Percentiles rank a stretch among this genome's conserved stretches.
These are phyloP conservation scores for Hysterangium stoloniferum DNA, from an alignment of 768 basidiomycete species.

Conservation along the genomic window DNA sequence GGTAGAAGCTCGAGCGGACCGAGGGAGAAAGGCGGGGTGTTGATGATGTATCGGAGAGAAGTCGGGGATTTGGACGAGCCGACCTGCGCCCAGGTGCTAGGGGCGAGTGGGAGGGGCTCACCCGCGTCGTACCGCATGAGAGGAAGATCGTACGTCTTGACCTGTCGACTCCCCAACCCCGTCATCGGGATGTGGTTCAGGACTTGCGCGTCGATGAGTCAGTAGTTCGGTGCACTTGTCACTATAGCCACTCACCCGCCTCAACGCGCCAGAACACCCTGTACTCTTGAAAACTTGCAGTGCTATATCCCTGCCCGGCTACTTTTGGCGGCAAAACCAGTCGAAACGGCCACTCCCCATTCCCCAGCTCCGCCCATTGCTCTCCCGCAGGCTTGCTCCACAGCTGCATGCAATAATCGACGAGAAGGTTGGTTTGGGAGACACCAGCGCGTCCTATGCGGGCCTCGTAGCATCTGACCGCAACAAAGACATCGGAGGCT, in stretches of 20 bases:
- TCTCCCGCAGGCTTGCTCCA: constrained; percentile 57
- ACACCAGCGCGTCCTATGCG: constrained; percentile 54
- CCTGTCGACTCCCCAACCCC: constrained; percentile 59
- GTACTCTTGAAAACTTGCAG: constrained; percentile 69
- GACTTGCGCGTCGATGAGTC: constrained; percentile 34
- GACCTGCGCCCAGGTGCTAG: constrained; percentile 11
- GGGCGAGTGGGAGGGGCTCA: constrained; percentile 20
- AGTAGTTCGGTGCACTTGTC: constrained; percentile 16
- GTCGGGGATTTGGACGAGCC: constrained; percentile 29
- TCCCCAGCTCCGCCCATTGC: constrained; percentile 53
- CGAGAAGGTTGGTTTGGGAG: constrained; percentile 55
- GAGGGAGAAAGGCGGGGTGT: constrained; percentile 47
- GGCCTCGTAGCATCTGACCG: constrained; percentile 80
- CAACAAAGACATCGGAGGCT: constrained; percentile 59
- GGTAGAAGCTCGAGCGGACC: constrained; percentile 70
- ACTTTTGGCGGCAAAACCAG: constrained; percentile 53
- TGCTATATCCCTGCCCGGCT: constrained; percentile 52
- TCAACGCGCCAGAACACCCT: constrained; percentile 78
- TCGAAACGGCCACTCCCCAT: constrained; percentile 63
- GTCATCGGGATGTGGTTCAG: constrained; percentile 58
- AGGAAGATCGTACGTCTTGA: constrained; percentile 64
- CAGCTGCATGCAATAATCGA: constrained; percentile 56
- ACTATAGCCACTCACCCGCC: constrained; percentile 46
- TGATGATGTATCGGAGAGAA: constrained; percentile 48
- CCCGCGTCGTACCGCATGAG: constrained; percentile 67